phyloP scores from a whole-genome alignment of 345 rosid species.

The Punica granatum region DNA sequence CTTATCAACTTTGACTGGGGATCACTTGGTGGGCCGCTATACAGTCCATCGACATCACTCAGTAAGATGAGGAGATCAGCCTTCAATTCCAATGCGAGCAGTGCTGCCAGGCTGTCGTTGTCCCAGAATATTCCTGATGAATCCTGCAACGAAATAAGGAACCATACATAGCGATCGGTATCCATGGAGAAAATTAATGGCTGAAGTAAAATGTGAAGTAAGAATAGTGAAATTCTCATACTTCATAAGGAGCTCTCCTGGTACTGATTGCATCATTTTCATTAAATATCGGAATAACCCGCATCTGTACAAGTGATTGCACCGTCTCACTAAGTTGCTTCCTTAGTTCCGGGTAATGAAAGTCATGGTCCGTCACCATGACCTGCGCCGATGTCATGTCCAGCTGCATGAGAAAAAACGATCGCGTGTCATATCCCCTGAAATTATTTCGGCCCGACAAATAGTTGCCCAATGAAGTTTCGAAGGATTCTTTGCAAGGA shows the following conservation, averaged over 20 bases:
- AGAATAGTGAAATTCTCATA: conserved; percentile 13
- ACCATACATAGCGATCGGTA: neutral
- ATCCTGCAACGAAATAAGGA: conserved; percentile 55
- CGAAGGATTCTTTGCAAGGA: neutral
- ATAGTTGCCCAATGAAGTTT: too few species aligned
- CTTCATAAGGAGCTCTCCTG: conserved; percentile 98
- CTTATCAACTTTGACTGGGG: conserved; percentile 80
- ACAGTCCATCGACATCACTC: conserved; percentile 98
- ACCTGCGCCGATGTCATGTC: conserved; percentile 95
- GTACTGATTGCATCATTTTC: conserved; percentile 99
- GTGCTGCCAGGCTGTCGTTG: conserved; percentile 94
- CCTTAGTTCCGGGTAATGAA: conserved; percentile 69
- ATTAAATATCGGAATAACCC: conserved; percentile 84
- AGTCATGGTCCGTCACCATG: conserved; percentile 86
- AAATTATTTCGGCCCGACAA: too few species aligned
- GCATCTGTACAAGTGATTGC: conserved; percentile 47
- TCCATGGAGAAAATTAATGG: neutral
- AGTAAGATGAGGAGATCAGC: conserved; percentile 93
- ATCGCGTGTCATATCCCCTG: neutral
- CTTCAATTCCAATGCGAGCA: conserved; percentile 80
- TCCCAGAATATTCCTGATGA: conserved; percentile 99
- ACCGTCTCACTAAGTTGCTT: conserved; percentile 77
- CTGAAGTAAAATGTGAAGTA: neutral
- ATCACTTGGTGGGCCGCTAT: conserved; percentile 92
- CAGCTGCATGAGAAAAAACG: conserved; percentile 41